Evolutionary conservation across 176 grass and related monocot genomes (phyloP), one percentile per base, ranked within the genome.

Genomic region (Zoysia japonica): DNA sequence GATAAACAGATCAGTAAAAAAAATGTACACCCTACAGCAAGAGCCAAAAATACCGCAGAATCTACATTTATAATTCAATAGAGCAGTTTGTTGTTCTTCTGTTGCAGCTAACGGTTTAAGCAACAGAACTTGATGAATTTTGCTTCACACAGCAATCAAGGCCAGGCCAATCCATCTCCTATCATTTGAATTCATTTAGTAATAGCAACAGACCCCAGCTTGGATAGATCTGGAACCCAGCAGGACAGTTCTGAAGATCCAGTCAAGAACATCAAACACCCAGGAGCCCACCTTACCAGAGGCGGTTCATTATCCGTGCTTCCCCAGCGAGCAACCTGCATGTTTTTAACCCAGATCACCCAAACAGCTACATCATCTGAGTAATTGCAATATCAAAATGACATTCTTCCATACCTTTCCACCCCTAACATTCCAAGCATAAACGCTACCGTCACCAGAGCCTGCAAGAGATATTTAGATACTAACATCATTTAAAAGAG

Each of bases 211-310:
- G 92, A 92, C 53, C 95, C 90, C 56, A 97, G 75, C 83, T 97
- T 94, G 11, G 95, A 97, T 75, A 97, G 85, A 82, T 97, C 91
- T 0, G 95, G 91, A 65, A 97, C 83, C 95, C 95, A 97, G 69
- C 93, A 97, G 20, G 95, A 97, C 66, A 98, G 67, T 63, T 98
- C 95, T 71, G 95, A 98, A 72, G 95, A 98, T 70, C 88, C 95
- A 20, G 95, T 98, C 67, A 91, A 81, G 48, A 94, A 94, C 92
- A 90, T 90, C 78, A 93, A 78, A 11, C 80, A 92, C 75, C 92
- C 89, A 57, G 95, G 92, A 82, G 82, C 86, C 95, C 95, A 98
- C 79, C 91, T 93, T 78, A 98, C 90, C 6, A 98, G 80, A 19
- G 95, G 95, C 3, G 92, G 95, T 72, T 98, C 95, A 13, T 73